These are phyloP conservation scores for Corchorus capsularis DNA, from an alignment of 345 rosid species.

Conservation along the genomic window DNA sequence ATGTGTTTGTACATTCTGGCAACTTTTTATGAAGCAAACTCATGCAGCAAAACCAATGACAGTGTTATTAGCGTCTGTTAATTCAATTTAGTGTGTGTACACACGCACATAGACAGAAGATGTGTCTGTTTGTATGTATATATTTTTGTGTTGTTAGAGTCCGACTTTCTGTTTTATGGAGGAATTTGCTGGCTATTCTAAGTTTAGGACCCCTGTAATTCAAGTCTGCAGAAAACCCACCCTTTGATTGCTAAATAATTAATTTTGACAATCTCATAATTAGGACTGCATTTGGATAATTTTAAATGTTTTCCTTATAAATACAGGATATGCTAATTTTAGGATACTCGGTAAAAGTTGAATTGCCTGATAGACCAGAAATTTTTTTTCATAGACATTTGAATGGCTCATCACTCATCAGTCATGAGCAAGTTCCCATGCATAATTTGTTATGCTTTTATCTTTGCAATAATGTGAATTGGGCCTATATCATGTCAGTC, in stretches of 20 bases:
- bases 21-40: not conserved
- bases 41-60: conserved; percentile 1
- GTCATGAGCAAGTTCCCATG: not conserved
- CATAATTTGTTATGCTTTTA: not conserved
- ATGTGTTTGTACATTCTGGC: not conserved
- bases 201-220: not conserved
- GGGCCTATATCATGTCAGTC: not conserved
- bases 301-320: not conserved
- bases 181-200: not conserved
- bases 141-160: not conserved
- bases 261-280: not conserved
- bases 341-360: not conserved
- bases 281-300: too few relatives aligned
- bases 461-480: not conserved
- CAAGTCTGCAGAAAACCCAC: not conserved
- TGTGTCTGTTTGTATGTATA: not conserved
- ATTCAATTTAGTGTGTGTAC: not conserved
- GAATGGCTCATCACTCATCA: too few relatives aligned
- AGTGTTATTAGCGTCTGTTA: not conserved
- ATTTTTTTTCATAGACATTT: not conserved
- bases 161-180: not conserved
- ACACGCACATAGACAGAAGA: too few relatives aligned
- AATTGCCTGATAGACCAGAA: not conserved
- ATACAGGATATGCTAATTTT: not conserved
- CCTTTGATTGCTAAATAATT: not conserved